Evolutionary conservation across 208 protist genomes (phyloP).

Genomic region (Leishmania tropica): DNA sequence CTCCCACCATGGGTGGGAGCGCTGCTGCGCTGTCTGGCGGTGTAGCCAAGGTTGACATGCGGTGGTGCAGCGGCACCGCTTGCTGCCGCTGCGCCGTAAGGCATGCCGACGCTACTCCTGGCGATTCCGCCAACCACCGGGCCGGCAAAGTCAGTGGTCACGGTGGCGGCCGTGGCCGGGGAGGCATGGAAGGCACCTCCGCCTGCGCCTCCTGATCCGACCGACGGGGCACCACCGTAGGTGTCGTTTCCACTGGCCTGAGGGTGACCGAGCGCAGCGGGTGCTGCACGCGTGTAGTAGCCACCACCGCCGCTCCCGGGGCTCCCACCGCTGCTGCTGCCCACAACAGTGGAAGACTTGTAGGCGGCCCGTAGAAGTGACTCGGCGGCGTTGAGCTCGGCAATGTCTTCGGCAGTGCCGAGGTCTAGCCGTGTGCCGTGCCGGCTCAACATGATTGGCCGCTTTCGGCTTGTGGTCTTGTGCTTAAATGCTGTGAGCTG

Average conservation of each 20-base stretch:
- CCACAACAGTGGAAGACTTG: constrained; percentile 3
- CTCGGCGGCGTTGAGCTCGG: constrained; percentile 68
- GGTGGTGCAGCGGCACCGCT: constrained; percentile 11
- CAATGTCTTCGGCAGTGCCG: constrained; percentile 80
- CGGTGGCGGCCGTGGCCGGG: not conserved
- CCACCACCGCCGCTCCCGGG: not conserved
- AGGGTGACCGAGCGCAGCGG: not conserved
- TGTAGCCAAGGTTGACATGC: constrained; percentile 28
- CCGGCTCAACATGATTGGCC: constrained; percentile 57
- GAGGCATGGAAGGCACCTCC: not conserved
- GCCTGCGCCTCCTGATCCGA: not conserved
- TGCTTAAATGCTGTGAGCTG: not conserved
- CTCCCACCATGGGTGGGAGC: not conserved
- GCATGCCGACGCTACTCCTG: not conserved
- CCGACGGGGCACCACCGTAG: not conserved
- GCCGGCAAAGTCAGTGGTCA: not conserved
- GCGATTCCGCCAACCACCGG: not conserved
- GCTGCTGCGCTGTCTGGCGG: not conserved
- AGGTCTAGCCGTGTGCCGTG: constrained; percentile 79
- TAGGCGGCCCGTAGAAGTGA: constrained; percentile 25
- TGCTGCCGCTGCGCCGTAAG: not conserved
- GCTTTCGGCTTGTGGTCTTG: not conserved
- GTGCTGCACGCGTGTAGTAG: not conserved
- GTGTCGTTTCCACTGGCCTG: not conserved
- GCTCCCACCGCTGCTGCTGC: not conserved